A percentile compares a stretch with the other conserved stretches of the same genome.
Evolutionary conservation across 176 grass and related monocot species (phyloP).

Genomic region (Ensete glaucum): DNA sequence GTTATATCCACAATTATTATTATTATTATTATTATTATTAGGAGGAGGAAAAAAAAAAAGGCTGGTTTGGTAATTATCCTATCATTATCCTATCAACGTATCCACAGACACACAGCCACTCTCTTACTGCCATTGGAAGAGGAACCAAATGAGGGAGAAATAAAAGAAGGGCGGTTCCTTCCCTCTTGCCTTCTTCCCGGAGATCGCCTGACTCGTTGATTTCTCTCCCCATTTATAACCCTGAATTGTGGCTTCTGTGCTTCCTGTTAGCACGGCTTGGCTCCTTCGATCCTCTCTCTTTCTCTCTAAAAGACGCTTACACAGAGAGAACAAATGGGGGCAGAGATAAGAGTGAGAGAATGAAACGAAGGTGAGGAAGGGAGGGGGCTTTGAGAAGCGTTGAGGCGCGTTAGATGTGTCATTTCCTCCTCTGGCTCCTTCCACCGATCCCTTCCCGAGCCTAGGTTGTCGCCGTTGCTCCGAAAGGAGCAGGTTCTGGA

Average conservation of each 20-base stretch:
- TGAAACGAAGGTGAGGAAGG: background rate
- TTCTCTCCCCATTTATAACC: slow-evolving; percentile 2
- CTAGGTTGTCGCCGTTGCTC: background rate
- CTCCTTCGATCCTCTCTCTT: background rate
- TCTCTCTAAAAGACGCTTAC: background rate
- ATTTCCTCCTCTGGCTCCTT: background rate
- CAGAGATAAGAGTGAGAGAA: background rate
- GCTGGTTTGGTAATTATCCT: slow-evolving; percentile 15
- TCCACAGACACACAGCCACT: background rate
- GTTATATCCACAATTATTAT: background rate
- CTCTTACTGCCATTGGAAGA: background rate
- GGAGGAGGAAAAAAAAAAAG: background rate
- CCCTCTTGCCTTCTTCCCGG: background rate
- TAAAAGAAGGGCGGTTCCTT: background rate
- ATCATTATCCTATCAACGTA: slow-evolving; percentile 17
- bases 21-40: background rate
- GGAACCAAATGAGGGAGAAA: background rate
- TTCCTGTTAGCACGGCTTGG: background rate
- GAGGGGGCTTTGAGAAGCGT: background rate
- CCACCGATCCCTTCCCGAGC: background rate
- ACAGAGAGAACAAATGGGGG: background rate
- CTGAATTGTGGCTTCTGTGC: background rate
- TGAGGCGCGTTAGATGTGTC: background rate
- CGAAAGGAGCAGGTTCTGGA: slow-evolving; percentile 13
- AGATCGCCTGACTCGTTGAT: background rate